Evolutionary conservation across 805 yeast genomes (phyloP), one percentile per base, ranked within the genome.

Genomic region (Yarrowia porcina): DNA sequence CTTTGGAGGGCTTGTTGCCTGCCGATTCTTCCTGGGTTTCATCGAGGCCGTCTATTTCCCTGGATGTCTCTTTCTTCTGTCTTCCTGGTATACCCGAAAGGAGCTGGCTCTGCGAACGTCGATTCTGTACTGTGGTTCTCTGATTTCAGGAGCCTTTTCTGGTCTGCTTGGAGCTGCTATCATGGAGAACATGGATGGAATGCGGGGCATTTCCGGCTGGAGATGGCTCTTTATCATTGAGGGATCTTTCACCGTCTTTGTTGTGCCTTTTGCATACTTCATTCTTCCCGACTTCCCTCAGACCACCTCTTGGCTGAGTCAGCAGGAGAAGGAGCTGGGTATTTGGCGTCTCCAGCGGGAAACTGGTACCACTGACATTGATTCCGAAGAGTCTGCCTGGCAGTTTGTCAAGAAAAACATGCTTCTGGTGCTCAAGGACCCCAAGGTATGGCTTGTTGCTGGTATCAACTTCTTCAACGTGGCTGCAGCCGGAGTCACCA

Each of bases 401-500:
- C 56, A 49, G 39, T 49, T 49, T 33, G 39, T 49, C 30, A 49
- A 49, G 45, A 35, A 35, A 33, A 50, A 50, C 32, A 41, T 64
- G 36, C 17, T 27, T 35, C 41, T 67, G 50, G 72, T 72, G 4
- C 41, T 66, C 21, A 56, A 41, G 13, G 73, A 70, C 61, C 42
- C 45, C 50, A 70, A 70, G 64, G 68, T 68, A 13, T 63, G 67
- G 61, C 57, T 61, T 15, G 60, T 63, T 12, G 41, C 63, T 17
- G 64, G 62, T 3, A 63, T 68, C 36, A 56, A 69, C 62, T 67
- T 67, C 42, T 78, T 77, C 71, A 72, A 80, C 30, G 86, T 81
- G 56, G 84, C 83, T 25, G 85, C 86, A 39, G 80, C 83, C 66
- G 86, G 86, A 70, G 85, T 83, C 50, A 81, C 85, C 18, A 80